phyloP scores from a whole-genome alignment of 2,329 filamentous ascomycete species.

The Leptodontidium sp. region DNA sequence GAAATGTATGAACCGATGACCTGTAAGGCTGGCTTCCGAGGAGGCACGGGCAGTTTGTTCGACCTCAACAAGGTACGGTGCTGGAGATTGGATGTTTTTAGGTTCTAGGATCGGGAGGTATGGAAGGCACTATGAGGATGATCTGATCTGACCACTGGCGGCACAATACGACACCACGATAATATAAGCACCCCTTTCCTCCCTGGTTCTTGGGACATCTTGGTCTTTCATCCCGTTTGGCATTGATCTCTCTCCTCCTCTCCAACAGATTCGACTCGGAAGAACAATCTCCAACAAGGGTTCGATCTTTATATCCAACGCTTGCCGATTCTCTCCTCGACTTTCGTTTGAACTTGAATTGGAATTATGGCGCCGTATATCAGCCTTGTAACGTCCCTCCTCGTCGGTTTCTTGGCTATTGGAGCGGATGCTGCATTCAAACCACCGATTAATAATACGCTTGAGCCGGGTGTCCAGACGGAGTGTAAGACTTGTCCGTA shows the following conservation, averaged over 20 bases:
- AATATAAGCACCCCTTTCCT: slow-evolving; percentile 10
- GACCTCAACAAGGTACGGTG: not conserved
- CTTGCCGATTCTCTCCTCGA: not conserved
- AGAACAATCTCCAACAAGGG: not conserved
- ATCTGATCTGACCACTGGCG: slow-evolving; percentile 17
- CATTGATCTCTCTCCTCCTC: not conserved
- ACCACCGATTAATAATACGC: slow-evolving; percentile 34
- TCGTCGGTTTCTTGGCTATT: not conserved
- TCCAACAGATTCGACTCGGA: not conserved
- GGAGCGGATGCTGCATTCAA: slow-evolving; percentile 22
- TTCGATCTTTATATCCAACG: slow-evolving; percentile 6
- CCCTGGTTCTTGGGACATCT: slow-evolving; percentile 3
- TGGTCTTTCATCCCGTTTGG: not conserved
- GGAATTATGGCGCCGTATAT: slow-evolving; percentile 4
- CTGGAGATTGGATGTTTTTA: not conserved
- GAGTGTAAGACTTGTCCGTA: slow-evolving; percentile 41
- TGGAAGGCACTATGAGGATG: slow-evolving; percentile 3
- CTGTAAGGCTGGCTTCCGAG: not conserved
- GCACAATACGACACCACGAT: slow-evolving; percentile 8
- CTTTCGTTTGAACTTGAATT: not conserved
- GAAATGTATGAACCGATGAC: too few relatives aligned
- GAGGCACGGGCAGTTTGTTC: not conserved
- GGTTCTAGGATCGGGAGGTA: not conserved
- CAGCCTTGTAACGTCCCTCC: not conserved
- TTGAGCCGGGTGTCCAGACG: slow-evolving; percentile 33